A percentile compares a stretch with the other conserved stretches of the same genome.
These are phyloP conservation scores for Amylocystis lapponica DNA, from an alignment of 768 basidiomycete genomes.

Conservation along the genomic window DNA sequence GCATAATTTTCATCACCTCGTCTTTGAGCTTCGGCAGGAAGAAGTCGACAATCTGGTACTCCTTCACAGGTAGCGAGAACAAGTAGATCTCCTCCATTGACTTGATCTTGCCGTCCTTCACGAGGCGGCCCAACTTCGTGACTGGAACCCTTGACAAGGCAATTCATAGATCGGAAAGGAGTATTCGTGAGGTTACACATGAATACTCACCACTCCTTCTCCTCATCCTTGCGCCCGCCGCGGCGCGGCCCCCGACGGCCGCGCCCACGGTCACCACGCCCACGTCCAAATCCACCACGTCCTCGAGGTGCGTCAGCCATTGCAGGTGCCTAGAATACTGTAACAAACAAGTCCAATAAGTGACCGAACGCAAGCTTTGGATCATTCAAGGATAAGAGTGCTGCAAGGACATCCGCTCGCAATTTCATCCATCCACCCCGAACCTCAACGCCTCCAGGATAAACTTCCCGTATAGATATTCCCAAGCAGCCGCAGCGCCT, in stretches of 20 bases:
- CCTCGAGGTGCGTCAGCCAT: conserved; percentile 87
- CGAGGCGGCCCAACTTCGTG: conserved; percentile 98
- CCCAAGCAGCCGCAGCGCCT: background rate
- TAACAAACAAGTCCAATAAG: conserved; percentile 9
- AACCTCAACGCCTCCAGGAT: background rate
- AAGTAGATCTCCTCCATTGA: conserved; percentile 99
- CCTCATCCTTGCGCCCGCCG: conserved; percentile 98
- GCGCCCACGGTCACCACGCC: conserved; percentile 70
- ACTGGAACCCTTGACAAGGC: conserved; percentile 75
- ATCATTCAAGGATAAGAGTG: background rate
- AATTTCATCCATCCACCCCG: conserved; percentile 10
- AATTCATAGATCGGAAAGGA: background rate
- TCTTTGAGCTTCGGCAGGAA: conserved; percentile 99
- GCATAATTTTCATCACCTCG: conserved; percentile 99
- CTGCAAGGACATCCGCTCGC: conserved; percentile 7
- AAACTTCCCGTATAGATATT: background rate
- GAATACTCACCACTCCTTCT: conserved; percentile 90
- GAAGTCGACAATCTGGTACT: conserved; percentile 98
- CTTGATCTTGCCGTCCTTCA: conserved; percentile 99
- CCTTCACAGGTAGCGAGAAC: conserved; percentile 99
- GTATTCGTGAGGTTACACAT: background rate
- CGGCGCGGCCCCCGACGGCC: conserved; percentile 81
- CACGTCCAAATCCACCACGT: conserved; percentile 79
- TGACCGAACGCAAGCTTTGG: conserved; percentile 2
- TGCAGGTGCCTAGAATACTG: conserved; percentile 21